These are phyloP conservation scores for Linderniella brevidens DNA, from an alignment of 257 asterid genomes.

Conservation along the genomic window DNA sequence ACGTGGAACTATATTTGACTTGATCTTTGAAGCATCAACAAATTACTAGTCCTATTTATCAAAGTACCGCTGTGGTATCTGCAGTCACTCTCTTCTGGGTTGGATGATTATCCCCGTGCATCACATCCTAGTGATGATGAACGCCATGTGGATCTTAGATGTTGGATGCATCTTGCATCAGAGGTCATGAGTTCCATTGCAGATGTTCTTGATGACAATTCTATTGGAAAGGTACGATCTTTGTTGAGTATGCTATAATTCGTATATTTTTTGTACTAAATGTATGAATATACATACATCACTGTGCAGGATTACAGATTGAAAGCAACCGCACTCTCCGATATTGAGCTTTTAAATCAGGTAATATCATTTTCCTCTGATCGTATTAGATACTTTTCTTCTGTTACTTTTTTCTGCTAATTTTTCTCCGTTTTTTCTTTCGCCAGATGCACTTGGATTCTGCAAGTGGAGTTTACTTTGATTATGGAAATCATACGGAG, in stretches of 20 bases:
- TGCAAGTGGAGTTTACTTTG: constrained; percentile 64
- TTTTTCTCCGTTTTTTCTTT: constrained; percentile 11
- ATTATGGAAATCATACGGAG: constrained; percentile 89
- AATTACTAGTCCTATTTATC: constrained; percentile 3
- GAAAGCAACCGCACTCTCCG: constrained; percentile 66
- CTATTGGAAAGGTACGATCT: constrained; percentile 37
- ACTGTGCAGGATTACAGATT: constrained; percentile 47
- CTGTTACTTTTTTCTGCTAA: constrained; percentile 5
- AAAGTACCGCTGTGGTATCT: constrained; percentile 11
- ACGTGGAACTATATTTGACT: no score
- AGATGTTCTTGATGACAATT: constrained; percentile 50
- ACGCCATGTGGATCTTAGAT: constrained; percentile 94
- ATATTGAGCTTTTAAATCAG: constrained; percentile 82
- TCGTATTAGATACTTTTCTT: not conserved
- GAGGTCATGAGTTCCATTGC: constrained; percentile 86
- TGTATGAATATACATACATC: constrained; percentile 14
- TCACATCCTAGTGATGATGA: constrained; percentile 93
- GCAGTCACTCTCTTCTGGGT: constrained; percentile 87
- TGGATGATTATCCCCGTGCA: constrained; percentile 99
- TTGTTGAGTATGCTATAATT: not conserved
- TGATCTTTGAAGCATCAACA: no score
- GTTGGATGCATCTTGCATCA: constrained; percentile 98
- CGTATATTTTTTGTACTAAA: not conserved
- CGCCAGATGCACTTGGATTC: constrained; percentile 74
- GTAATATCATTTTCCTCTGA: constrained; percentile 13